Conservation (phyloP, 345 rosid species). For the Syzygium jambos region DNA sequence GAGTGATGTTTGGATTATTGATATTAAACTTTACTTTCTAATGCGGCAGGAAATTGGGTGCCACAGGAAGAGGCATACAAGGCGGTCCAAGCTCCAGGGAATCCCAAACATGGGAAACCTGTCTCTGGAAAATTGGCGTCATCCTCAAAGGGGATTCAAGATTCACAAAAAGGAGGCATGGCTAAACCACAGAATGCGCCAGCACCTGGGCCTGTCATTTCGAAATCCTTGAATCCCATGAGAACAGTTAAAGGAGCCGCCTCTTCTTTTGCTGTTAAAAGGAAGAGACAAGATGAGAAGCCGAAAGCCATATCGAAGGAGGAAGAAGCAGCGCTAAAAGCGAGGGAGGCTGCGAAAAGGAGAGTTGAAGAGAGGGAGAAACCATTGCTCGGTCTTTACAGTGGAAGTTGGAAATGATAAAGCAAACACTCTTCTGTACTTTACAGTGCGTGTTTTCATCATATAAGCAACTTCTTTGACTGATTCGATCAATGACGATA, state of each 20-base stretch:
- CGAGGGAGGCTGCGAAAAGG: constrained; percentile 92
- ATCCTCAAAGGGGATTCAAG: constrained; percentile 18
- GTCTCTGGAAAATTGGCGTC: constrained; percentile 22
- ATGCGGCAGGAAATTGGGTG: constrained; percentile 82
- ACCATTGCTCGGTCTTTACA: constrained; percentile 79
- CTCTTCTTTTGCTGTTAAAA: constrained; percentile 53
- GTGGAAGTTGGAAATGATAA: constrained; percentile 6
- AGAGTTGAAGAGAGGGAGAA: constrained; percentile 91
- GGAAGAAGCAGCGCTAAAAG: constrained; percentile 79
- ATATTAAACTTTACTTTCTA: constrained; percentile 5
- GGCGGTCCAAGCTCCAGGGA: constrained; percentile 25
- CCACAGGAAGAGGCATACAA: constrained; percentile 77
- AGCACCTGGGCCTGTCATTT: constrained; percentile 53
- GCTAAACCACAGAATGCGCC: constrained; percentile 22
- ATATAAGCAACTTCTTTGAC: background rate
- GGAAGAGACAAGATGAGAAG: constrained; percentile 57
- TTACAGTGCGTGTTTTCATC: constrained; percentile 3
- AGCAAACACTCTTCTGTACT: background rate
- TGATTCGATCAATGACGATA: background rate
- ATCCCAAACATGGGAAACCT: constrained; percentile 26
- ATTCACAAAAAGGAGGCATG: constrained; percentile 17
- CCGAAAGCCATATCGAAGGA: constrained; percentile 61
- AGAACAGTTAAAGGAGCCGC: constrained; percentile 64
- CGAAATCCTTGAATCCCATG: constrained; percentile 51
- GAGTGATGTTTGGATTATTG: background rate